A percentile compares a stretch with the other conserved stretches of the same genome.
Evolutionary conservation across 441 rosid species (phyloP).

Genomic region (Arabidopsis hybrid): DNA sequence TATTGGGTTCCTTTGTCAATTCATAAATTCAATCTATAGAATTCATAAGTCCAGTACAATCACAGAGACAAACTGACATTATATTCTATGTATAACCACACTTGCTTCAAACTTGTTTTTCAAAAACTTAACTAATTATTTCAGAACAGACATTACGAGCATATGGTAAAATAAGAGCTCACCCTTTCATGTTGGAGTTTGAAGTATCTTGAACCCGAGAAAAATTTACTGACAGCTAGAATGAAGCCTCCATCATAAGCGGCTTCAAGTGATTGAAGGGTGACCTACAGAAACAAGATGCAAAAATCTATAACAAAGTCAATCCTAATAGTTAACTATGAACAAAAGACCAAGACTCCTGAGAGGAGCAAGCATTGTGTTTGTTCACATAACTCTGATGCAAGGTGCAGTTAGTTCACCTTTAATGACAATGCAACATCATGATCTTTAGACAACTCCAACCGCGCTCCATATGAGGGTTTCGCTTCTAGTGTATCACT

Average conservation of each 20-base stretch:
- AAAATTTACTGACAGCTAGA: slow-evolving; percentile 55
- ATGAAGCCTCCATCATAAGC: slow-evolving; percentile 60
- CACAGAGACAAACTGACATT: slow-evolving; percentile 7
- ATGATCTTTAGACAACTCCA: slow-evolving; percentile 61
- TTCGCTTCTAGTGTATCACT: slow-evolving; percentile 52
- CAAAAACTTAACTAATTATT: not conserved
- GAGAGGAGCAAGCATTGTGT: slow-evolving; percentile 4
- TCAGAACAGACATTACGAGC: slow-evolving; percentile 12
- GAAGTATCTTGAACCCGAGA: slow-evolving; percentile 56
- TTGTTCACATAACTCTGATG: slow-evolving; percentile 21
- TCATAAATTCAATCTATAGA: no score
- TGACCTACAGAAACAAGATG: slow-evolving; percentile 56
- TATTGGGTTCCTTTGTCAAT: no score
- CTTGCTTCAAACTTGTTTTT: slow-evolving; percentile 8
- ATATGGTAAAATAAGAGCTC: slow-evolving; percentile 45
- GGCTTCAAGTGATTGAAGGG: slow-evolving; percentile 71
- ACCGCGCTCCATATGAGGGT: slow-evolving; percentile 62
- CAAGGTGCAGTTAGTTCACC: slow-evolving; percentile 53
- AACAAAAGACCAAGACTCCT: slow-evolving; percentile 22
- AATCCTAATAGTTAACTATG: slow-evolving; percentile 21
- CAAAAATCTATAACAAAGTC: slow-evolving; percentile 20
- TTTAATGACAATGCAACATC: slow-evolving; percentile 68
- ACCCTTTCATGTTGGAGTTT: slow-evolving; percentile 83
- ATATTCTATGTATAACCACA: slow-evolving; percentile 10
- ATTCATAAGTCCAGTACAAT: not conserved